These are phyloP conservation scores for Elsinoe ampelina DNA, from an alignment of 2,329 filamentous ascomycete species.

Conservation along the genomic window DNA sequence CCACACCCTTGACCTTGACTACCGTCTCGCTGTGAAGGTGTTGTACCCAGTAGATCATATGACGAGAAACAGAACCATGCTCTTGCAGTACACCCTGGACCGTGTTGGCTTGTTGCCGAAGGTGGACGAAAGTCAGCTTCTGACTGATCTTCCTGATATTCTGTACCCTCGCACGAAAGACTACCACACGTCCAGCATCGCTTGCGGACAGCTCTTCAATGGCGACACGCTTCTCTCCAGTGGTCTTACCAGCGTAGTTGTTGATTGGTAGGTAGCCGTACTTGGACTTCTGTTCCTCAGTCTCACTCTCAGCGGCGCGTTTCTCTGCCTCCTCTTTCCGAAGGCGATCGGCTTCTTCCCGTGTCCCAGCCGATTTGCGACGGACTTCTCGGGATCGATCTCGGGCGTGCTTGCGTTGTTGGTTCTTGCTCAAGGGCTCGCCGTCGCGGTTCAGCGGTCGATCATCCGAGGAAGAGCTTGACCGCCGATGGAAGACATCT, in stretches of 20 bases:
- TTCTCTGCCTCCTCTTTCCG: conserved; percentile 40
- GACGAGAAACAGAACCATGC: conserved; percentile 53
- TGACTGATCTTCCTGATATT: conserved; percentile 74
- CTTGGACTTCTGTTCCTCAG: conserved; percentile 47
- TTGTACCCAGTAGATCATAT: conserved; percentile 82
- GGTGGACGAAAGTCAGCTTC: conserved; percentile 73
- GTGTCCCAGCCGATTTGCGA: conserved; percentile 35
- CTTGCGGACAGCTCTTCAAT: conserved; percentile 44
- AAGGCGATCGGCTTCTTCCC: conserved; percentile 36
- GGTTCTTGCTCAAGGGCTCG: conserved; percentile 41
- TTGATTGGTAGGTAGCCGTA: conserved; percentile 52
- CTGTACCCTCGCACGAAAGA: conserved; percentile 64
- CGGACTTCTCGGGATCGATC: conserved; percentile 38
- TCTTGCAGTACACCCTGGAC: conserved; percentile 72
- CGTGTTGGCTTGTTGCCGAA: conserved; percentile 73
- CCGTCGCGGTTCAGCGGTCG: conserved; percentile 41
- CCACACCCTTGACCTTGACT: conserved; percentile 62
- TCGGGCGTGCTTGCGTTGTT: conserved; percentile 40
- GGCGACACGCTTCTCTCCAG: conserved; percentile 38
- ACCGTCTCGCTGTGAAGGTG: conserved; percentile 70
- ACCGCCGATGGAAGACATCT: conserved; percentile 13
- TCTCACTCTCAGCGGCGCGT: conserved; percentile 45
- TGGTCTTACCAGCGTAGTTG: conserved; percentile 46
- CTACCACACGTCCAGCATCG: conserved; percentile 50
- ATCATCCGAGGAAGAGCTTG: conserved; percentile 28